Evolutionary conservation across 345 rosid species (phyloP).

Genomic region (Hibiscus tridactylites): DNA sequence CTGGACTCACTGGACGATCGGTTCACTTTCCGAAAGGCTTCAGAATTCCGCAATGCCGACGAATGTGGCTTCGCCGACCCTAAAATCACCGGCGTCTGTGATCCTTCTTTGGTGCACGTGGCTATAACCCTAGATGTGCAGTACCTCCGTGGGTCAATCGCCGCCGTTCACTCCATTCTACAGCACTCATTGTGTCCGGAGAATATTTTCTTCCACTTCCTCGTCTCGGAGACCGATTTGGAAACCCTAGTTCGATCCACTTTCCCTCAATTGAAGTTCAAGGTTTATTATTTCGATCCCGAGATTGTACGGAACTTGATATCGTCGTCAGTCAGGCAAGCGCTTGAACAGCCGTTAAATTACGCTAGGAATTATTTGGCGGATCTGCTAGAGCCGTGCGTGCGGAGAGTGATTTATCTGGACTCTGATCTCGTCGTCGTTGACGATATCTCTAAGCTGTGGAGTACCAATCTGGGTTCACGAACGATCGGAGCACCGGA

Average conservation of each 20-base stretch:
- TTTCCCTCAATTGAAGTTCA: slow-evolving; percentile 78
- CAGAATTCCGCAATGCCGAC: slow-evolving; percentile 70
- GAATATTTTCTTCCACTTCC: slow-evolving; percentile 78
- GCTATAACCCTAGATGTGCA: slow-evolving; percentile 94
- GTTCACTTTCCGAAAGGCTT: slow-evolving; percentile 54
- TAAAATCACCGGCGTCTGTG: slow-evolving; percentile 43
- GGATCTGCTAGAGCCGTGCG: slow-evolving; percentile 78
- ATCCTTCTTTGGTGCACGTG: slow-evolving; percentile 74
- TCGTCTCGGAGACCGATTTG: slow-evolving; percentile 57
- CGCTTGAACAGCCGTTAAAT: slow-evolving; percentile 88
- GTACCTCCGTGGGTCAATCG: slow-evolving; percentile 92
- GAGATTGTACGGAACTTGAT: slow-evolving; percentile 61
- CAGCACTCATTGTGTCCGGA: slow-evolving; percentile 74
- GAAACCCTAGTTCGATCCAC: slow-evolving; percentile 69
- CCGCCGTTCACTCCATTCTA: slow-evolving; percentile 82
- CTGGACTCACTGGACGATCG: slow-evolving; percentile 12
- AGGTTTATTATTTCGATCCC: slow-evolving; percentile 78
- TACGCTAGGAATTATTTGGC: slow-evolving; percentile 89
- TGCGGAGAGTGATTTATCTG: slow-evolving; percentile 69
- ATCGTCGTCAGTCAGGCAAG: slow-evolving; percentile 84
- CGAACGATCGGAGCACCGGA: slow-evolving; percentile 94
- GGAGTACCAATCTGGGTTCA: slow-evolving; percentile 55
- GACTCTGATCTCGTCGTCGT: slow-evolving; percentile 90
- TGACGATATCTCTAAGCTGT: slow-evolving; percentile 71
- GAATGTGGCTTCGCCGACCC: slow-evolving; percentile 47